Percentiles rank a stretch among this genome's conserved stretches.
phyloP scores from a whole-genome alignment of 108 stramenopile genomes.

The Skeletonema tropicum region DNA sequence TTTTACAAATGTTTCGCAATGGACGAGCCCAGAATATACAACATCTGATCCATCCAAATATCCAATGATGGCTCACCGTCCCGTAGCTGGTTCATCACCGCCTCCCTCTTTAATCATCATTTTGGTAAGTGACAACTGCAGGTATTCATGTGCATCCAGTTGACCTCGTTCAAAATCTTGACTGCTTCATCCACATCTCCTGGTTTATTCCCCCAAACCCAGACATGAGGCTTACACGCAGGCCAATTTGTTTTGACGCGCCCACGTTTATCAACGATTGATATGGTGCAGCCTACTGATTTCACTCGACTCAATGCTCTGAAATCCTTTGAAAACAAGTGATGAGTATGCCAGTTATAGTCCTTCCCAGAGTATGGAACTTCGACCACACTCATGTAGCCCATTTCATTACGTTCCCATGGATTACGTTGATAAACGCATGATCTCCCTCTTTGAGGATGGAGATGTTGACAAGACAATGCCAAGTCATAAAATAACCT shows the following conservation, averaged over 20 bases:
- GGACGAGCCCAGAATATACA: too few relatives aligned
- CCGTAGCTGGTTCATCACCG: too few relatives aligned
- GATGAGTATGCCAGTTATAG: neutral
- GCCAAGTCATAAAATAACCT: conserved; percentile 22
- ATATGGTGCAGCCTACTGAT: neutral
- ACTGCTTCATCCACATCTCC: conserved; percentile 15
- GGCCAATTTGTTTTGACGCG: neutral
- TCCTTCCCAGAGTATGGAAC: conserved; percentile 8
- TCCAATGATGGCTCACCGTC: too few relatives aligned
- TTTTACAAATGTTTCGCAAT: too few relatives aligned
- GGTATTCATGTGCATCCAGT: neutral
- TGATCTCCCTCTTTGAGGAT: conserved; percentile 2
- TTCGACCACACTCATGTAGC: conserved; percentile 15
- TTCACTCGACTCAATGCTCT: neutral
- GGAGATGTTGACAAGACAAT: conserved; percentile 13
- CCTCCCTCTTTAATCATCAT: neutral
- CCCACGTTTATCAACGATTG: neutral
- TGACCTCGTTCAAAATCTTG: conserved; percentile 4
- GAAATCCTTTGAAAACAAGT: neutral
- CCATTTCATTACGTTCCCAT: conserved; percentile 11
- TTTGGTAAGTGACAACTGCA: neutral
- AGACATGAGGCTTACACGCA: conserved; percentile 15
- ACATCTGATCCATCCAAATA: too few relatives aligned
- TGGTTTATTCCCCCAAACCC: conserved; percentile 5
- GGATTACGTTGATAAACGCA: conserved; percentile 25